Base-by-base conservation (phyloP, 2,329 filamentous ascomycete genomes). In the Pseudogymnoascus sp. region DNA sequence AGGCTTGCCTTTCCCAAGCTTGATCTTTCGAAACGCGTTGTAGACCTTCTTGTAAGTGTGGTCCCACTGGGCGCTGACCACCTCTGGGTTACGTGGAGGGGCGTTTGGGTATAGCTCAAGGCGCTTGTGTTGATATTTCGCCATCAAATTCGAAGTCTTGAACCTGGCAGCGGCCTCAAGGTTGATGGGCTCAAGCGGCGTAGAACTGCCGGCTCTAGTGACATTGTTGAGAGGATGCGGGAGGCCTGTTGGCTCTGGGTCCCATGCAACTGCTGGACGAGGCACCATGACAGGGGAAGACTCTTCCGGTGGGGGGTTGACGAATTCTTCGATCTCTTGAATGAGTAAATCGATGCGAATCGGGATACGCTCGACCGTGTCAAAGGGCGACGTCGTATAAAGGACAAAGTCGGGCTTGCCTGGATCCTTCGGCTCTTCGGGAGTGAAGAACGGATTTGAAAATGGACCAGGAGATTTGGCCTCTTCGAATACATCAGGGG, bases 401-500 rank as follows among this genome's bases (percentile, higher is more conserved):
- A 56, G 50, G 4, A 56, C 50, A 9, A 56, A 56, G 50, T 56
- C 50, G 5, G 50, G 50, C 17, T 56, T 56, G 10, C 50, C 50
- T 33, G 19, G 11, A 13, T 19, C 29, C n/a, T 7, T 56, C 33
- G 50, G 50, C 11, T 31, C n/a, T 5, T 40, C 23, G 33, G 59
- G 35, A 11, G 35, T 61, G 33, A 46, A 13, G 7, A 29, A 38
- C 1, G 33, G 59, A 7, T 46, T 38, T 1, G n/a, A 11, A 3
- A 23, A 11, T 23, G 17, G n/a, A 21, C 9, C 4, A 35, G 29
- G 19, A 23, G 46, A 4, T 13, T 3, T 21, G n/a, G 17, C n/a
- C 65, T 73, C 75, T 15, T 76, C 75, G 10, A 17, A 17, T 13
- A 11, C 29, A 19, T 29, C 11, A 56, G 50, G 26, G 10, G 50